Evolutionary conservation across 1,284 basidiomycete species (phyloP).

Genomic region (Veloporphyrellus conicus): DNA sequence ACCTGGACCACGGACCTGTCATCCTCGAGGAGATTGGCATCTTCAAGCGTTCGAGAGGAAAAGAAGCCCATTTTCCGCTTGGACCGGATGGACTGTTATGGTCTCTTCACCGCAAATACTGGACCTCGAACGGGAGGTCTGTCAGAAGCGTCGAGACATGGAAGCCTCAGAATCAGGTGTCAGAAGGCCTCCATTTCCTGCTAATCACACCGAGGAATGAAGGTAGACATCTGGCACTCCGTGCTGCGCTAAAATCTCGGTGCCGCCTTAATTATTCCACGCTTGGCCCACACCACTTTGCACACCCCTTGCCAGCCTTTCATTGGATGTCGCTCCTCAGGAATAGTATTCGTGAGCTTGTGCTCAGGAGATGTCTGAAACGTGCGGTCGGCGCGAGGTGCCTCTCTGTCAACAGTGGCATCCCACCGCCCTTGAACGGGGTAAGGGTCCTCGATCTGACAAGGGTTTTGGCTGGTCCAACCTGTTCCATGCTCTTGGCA

Average conservation of each 20-base stretch:
- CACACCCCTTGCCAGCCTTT: too few relatives aligned
- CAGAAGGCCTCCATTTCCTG: conserved; percentile 21
- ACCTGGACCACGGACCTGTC: conserved; percentile 55
- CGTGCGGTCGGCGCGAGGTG: conserved; percentile 8
- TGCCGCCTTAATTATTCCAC: conserved; percentile 9
- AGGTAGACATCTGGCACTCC: conserved; percentile 29
- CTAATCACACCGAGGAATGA: conserved; percentile 6
- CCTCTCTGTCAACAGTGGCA: conserved; percentile 39
- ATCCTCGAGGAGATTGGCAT: conserved; percentile 33
- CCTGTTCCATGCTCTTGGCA: conserved; percentile 84
- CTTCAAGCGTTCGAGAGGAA: conserved; percentile 46
- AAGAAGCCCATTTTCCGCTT: conserved; percentile 51
- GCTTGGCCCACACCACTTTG: too few relatives aligned
- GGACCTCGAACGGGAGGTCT: not conserved
- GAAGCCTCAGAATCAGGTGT: conserved; percentile 17
- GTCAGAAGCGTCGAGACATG: conserved; percentile 17
- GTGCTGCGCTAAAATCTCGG: conserved; percentile 13
- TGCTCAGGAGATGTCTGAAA: conserved; percentile 1
- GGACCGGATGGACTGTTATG: not conserved
- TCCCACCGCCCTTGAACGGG: conserved; percentile 74
- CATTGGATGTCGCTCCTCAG: conserved; percentile 16
- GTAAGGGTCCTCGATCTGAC: conserved; percentile 84
- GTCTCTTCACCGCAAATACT: not conserved
- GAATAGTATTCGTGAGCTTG: not conserved
- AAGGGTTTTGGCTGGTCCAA: conserved; percentile 85